Evolutionary conservation across 768 basidiomycete genomes (phyloP).

Genomic region (Rubroboletus satanas): DNA sequence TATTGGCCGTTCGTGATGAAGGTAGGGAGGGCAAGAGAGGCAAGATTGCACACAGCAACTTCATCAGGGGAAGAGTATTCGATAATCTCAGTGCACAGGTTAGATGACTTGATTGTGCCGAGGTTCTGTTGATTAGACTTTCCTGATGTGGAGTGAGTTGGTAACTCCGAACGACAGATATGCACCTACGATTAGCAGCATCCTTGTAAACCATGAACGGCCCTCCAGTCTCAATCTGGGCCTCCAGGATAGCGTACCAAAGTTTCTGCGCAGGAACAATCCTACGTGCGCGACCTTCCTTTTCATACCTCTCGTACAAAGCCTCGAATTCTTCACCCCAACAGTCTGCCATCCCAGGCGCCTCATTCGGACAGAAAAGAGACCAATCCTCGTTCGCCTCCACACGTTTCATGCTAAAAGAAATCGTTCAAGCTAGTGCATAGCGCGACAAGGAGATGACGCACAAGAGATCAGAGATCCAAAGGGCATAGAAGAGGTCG

Average conservation of each 20-base stretch:
- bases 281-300: slow-evolving; percentile 81
- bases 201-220: slow-evolving; percentile 99
- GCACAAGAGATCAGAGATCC: slow-evolving; percentile 96
- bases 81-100: slow-evolving; percentile 98
- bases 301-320: slow-evolving; percentile 83
- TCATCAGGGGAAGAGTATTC: slow-evolving; percentile 98
- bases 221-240: slow-evolving; percentile 97
- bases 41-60: slow-evolving; percentile 97
- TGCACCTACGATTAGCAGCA: slow-evolving; percentile 74
- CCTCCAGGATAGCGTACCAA: slow-evolving; percentile 96
- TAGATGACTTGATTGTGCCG: slow-evolving; percentile 98
- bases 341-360: slow-evolving; percentile 83
- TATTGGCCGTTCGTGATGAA: slow-evolving; percentile 81
- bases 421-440: neutral
- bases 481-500: slow-evolving; percentile 96
- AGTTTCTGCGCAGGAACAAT: slow-evolving; percentile 92
- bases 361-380: slow-evolving; percentile 97
- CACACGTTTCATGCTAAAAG: slow-evolving; percentile 88
- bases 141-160: slow-evolving; percentile 38
- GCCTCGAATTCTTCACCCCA: slow-evolving; percentile 87
- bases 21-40: slow-evolving; percentile 91
- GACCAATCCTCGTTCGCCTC: slow-evolving; percentile 90
- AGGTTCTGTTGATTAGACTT: slow-evolving; percentile 99
- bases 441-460: slow-evolving; percentile 22
- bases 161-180: neutral